Base-by-base conservation (phyloP, 2,329 filamentous ascomycete species). In the Penicillium sp. region DNA sequence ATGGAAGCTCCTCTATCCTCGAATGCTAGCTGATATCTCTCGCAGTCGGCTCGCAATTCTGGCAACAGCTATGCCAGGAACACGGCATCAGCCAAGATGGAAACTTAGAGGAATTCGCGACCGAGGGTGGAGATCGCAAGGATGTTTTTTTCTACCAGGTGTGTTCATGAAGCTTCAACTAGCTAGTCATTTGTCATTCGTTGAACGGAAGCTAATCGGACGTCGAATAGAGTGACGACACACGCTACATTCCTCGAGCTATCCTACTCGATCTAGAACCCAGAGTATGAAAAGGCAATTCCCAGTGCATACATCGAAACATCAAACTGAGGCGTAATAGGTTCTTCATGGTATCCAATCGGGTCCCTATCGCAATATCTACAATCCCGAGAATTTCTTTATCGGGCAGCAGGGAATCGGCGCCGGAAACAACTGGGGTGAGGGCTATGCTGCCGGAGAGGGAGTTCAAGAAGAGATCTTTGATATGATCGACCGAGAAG, bases 321-420 rank as follows among this genome's bases (percentile, higher is more conserved):
- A 6, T 26, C 7, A 25, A 12, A 29, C 35, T 45, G 34, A 42
- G 31, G 25, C 20, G 9, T 4, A 39, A 29, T 47, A 77, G 81
- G 84, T 96, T 47, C 84, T 98, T 59, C 85, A 96, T 61, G 73
- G 80, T 45, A 98, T 98, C 53, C 90, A 96, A 69, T 84, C 82
- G 7, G 88, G 92, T 1, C 82, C 89, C 0, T 98, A 98, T 73
- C 87, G 84, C 65, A 96, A 98, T 64, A 98, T 98, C 43, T 98
- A 98, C 77, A 98, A 98, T 62, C 92, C 92, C 0, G 92, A 98
- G 67, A 98, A 98, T 72, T 95, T 96, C 69, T 98, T 93, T 63
- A 80, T 96, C 36, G 87, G 90, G 55, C 93, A 95, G 64, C 84
- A 90, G 68, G 92, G 92, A 41, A 80, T 86, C 38, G 92, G 92